A percentile compares a stretch with the other conserved stretches of the same genome.
Conservation (phyloP, 768 basidiomycete genomes). For the Hypsizygus marmoreus region DNA sequence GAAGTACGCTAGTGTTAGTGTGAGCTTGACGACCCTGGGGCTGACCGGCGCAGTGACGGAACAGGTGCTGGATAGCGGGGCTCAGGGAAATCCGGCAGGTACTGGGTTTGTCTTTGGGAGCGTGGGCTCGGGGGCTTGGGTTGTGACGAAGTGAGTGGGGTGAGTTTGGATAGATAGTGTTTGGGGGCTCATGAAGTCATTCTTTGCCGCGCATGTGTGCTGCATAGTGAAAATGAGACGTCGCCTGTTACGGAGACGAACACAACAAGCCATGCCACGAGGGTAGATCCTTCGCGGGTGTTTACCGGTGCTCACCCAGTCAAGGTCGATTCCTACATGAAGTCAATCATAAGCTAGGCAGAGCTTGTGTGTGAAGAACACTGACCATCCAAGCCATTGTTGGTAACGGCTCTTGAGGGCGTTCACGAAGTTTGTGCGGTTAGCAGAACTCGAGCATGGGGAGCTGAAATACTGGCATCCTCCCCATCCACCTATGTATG, state of each 20-base stretch:
- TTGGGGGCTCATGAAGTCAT: too few relatives aligned
- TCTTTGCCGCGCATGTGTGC: background rate
- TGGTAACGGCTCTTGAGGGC: conserved; percentile 59
- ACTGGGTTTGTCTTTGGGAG: conserved; percentile 35
- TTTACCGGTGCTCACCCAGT: conserved; percentile 65
- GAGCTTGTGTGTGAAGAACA: conserved; percentile 26
- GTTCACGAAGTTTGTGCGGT: conserved; percentile 57
- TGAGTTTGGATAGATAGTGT: too few relatives aligned
- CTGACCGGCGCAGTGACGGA: conserved; percentile 13
- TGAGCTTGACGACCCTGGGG: conserved; percentile 34
- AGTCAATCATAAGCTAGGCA: conserved; percentile 22
- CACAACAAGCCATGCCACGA: too few relatives aligned
- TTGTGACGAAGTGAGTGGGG: conserved; percentile 26
- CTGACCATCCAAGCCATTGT: conserved; percentile 67
- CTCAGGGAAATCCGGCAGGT: conserved; percentile 23
- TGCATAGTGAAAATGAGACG: background rate
- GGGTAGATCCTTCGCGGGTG: too few relatives aligned
- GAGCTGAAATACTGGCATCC: conserved; percentile 67
- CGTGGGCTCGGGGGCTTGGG: conserved; percentile 43
- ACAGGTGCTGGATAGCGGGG: conserved; percentile 41
- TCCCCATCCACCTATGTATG: conserved; percentile 64
- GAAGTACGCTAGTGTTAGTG: conserved; percentile 36
- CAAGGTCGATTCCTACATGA: conserved; percentile 47
- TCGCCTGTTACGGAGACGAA: background rate
- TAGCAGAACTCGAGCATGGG: conserved; percentile 48